Base-by-base conservation (phyloP, 371 early-diverging fungal species). In the Zychaea mexicana region DNA sequence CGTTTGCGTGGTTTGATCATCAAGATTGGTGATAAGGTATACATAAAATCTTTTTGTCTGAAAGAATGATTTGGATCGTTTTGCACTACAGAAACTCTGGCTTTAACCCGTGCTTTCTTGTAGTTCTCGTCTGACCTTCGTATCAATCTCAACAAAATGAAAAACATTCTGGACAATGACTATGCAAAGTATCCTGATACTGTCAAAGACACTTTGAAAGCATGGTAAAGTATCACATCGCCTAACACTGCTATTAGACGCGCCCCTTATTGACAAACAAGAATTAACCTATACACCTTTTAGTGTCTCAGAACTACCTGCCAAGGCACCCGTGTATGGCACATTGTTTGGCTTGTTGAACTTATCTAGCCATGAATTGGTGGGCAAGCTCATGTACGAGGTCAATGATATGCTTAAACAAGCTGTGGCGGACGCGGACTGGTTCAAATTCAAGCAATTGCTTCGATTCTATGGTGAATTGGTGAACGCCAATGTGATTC, bases 401-500 rank as follows among this genome's bases (percentile, higher is more conserved):
- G 68, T 81, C 52, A 75, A 76, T 49, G 61, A 58, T 6, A 70
- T 89, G 13, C 81, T 94, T 17, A 66, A 71, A 17, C 72, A 83
- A 65, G 76, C 85, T 17, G 60, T 83, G 0, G 70, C 73, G 2
- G 68, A 88, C 19, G 78, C 88, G 27, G 78, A 86, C 26, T 93
- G 92, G 88, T 81, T 85, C 12, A 82, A 83, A 42, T 83, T 90
- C 57, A 96, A 96, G 76, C 79, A 92, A 39, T 63, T 91, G 31
- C 71, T 88, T 57, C 84, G 95, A 53, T 96, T 90, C 71, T 91
- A 92, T 77, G 93, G 88, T 26, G 90, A 92, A 74, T 81, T 94
- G 31, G 90, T 93, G 58, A 89, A 87, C 69, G 80, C 90, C 52
- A 90, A 90, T 65, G 90, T 93, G 9, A 87, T 97, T 59, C 61